phyloP scores from a whole-genome alignment of 495 filamentous ascomycete species.

The Jackrogersella minutella region DNA sequence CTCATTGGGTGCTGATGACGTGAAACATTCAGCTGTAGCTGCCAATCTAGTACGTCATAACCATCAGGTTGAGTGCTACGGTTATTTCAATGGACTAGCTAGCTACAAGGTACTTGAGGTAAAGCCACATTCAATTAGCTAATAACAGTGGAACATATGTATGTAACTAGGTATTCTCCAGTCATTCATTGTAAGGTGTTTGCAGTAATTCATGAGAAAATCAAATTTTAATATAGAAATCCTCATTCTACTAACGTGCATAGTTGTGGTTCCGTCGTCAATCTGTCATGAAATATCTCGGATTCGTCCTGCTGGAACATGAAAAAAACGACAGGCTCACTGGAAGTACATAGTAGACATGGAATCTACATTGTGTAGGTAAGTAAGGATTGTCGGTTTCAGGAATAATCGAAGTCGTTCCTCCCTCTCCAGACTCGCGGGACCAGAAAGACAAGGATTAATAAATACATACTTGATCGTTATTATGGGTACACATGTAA shows the following conservation, averaged over 20 bases:
- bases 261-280: too few relatives aligned
- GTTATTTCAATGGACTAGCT: too few relatives aligned
- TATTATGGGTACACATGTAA: too few relatives aligned
- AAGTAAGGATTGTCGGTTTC: conserved; percentile 1
- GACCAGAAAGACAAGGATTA: conserved; percentile 10
- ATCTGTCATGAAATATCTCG: conserved; percentile 15
- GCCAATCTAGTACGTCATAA: conserved; percentile 35
- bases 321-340: too few relatives aligned
- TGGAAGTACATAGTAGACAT: neutral
- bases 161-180: too few relatives aligned
- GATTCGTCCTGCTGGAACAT: conserved; percentile 4
- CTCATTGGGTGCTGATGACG: conserved; percentile 33
- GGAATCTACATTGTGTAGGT: too few relatives aligned
- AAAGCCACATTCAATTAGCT: too few relatives aligned
- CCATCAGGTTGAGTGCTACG: conserved; percentile 10
- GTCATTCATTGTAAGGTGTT: too few relatives aligned
- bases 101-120: too few relatives aligned
- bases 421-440: neutral
- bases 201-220: too few relatives aligned
- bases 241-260: too few relatives aligned
- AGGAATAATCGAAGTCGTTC: conserved; percentile 14
- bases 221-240: too few relatives aligned
- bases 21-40: conserved; percentile 16
- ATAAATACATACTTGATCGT: neutral
- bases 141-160: conserved; percentile 23